phyloP scores from a whole-genome alignment of 2,329 filamentous ascomycete genomes.

The Rhynchosporium graminicola region DNA sequence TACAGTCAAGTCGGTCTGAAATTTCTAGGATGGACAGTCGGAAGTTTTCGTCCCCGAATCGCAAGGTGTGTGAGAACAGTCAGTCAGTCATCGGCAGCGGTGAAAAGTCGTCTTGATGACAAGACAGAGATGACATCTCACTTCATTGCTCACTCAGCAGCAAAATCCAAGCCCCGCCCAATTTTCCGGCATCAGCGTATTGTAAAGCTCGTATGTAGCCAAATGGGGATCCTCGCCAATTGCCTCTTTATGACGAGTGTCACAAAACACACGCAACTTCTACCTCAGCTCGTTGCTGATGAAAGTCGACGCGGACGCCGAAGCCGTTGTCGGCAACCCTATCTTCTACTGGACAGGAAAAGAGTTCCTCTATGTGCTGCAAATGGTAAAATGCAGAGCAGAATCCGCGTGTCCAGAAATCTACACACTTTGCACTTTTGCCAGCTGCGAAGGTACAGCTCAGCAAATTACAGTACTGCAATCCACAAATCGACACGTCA shows the following conservation, averaged over 20 bases:
- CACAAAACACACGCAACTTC: not conserved
- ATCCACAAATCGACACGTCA: constrained; percentile 27
- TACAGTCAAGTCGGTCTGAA: not conserved
- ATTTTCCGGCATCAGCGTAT: constrained; percentile 18
- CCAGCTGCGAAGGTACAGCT: not conserved
- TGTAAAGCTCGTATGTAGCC: not conserved
- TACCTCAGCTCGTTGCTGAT: not conserved
- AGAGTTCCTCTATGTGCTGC: not conserved
- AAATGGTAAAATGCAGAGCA: not conserved
- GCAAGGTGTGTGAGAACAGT: not conserved
- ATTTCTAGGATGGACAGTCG: not conserved
- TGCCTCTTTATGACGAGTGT: constrained; percentile 3
- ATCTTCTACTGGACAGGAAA: not conserved
- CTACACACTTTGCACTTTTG: not conserved
- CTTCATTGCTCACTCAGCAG: constrained; percentile 20
- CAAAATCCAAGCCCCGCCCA: not conserved
- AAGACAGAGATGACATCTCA: not conserved
- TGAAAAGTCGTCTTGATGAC: constrained; percentile 13
- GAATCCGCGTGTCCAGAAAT: constrained; percentile 1
- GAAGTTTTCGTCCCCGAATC: constrained; percentile 5
- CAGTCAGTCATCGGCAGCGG: constrained; percentile 15
- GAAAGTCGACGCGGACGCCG: not conserved
- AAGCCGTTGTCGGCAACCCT: not conserved
- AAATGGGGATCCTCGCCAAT: not conserved
- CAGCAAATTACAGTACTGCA: constrained; percentile 8